Base-by-base conservation (phyloP, 202 grass and related monocot species). In the Bolboschoenoplectus hybrid region DNA sequence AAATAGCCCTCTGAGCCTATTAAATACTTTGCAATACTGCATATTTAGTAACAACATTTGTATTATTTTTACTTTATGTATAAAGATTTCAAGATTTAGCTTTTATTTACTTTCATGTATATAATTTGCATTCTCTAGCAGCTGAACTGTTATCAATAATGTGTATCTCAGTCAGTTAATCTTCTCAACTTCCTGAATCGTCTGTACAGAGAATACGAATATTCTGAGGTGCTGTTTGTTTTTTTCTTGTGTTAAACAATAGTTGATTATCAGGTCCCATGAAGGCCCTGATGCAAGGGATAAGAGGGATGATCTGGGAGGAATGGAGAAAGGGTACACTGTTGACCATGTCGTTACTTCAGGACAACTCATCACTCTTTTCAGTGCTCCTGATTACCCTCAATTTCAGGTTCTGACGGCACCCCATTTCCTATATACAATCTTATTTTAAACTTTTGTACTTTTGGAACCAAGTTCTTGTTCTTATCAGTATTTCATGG, bases 191-290 rank as follows among this genome's bases (percentile, higher is more conserved):
- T 79, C 52, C 34, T 41, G 20, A 79, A n/a, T 55, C 8, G 20
- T 79, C 34, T 78, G 2, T 79, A 7, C 6, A 79, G 10, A 79
- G 35, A 80, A 38, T 60, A 34, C 38, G 41, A 57, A 60, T 79
- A 40, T 79, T 80, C 75, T 80, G 53, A 80, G 75, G 75, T 61
- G 52, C 11, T 40, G 74, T 78, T 78, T 58, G 34, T 79, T 55
- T 81, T 81, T 91, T 81, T 82, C 50, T 81, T 87, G 91, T 88
- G 44, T 70, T 87, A 84, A 89, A 92, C 89, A 69, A 65, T 94
- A 98, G 97, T 88, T 98, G 90, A 98, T 98, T 80, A 96, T 96
- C 91, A 98, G 97, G 76, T 98, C 97, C 69, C 97, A 98, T 88
- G 97, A 98, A 91, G 97, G 97, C 64, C 97, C 97, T 39, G 97